These are phyloP conservation scores for Claviceps paspali DNA, from an alignment of 2,329 filamentous ascomycete genomes.

Conservation along the genomic window DNA sequence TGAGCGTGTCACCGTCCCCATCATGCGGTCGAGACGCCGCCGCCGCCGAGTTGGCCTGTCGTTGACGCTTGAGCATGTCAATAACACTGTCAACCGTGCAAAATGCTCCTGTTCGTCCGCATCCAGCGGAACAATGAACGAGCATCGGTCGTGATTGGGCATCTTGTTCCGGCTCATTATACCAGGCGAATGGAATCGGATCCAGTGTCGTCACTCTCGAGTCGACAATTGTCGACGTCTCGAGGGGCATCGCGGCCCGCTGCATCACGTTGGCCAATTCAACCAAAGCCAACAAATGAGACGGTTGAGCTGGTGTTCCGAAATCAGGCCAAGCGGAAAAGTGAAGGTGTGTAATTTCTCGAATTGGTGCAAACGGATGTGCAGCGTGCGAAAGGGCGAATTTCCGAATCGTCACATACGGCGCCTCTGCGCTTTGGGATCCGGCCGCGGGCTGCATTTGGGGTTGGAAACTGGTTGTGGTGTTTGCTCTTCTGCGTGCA, in stretches of 20 bases:
- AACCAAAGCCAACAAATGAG: slow-evolving; percentile 75
- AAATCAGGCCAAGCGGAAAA: slow-evolving; percentile 98
- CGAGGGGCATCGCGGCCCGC: slow-evolving; percentile 35
- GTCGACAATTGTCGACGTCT: slow-evolving; percentile 23
- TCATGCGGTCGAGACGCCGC: slow-evolving; percentile 10
- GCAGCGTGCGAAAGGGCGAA: slow-evolving; percentile 66
- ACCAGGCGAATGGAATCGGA: slow-evolving; percentile 26
- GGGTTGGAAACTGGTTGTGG: slow-evolving; percentile 29
- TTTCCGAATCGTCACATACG: slow-evolving; percentile 71
- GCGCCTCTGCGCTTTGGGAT: slow-evolving; percentile 35
- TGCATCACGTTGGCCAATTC: slow-evolving; percentile 70
- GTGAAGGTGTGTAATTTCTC: slow-evolving; percentile 87
- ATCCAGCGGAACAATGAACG: slow-evolving; percentile 92
- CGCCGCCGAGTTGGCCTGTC: slow-evolving; percentile 19
- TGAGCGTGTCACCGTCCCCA: slow-evolving; percentile 30
- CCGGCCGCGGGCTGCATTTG: slow-evolving; percentile 15
- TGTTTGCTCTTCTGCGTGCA: slow-evolving; percentile 38
- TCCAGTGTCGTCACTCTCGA: slow-evolving; percentile 15
- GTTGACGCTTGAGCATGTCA: slow-evolving; percentile 89
- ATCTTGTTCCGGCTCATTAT: slow-evolving; percentile 44
- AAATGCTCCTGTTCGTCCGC: slow-evolving; percentile 88
- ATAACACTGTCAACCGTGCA: slow-evolving; percentile 93
- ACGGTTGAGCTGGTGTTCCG: slow-evolving; percentile 76
- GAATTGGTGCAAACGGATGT: slow-evolving; percentile 69
- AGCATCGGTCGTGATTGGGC: slow-evolving; percentile 52